A percentile compares a stretch with the other conserved stretches of the same genome.
Evolutionary conservation across 176 grass and related monocot genomes (phyloP).

Genomic region (Sorghum bicolor): Sorghum_bicolor_NCBIv3 NC_012872.2:61657001-61657500

Average conservation of each 20-base stretch:
- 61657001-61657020: not conserved
- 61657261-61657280: not conserved
- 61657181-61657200: not conserved
- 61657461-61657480: constrained; percentile 92
- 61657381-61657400: not conserved
- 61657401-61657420: not conserved
- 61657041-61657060: not conserved
- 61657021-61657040: not conserved
- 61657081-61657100: not conserved
- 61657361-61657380: not conserved
- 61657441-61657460: constrained; percentile 50
- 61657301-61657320: not conserved
- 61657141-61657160: not conserved
- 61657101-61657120: not conserved
- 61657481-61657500: constrained; percentile 83
- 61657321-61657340: constrained; percentile 28
- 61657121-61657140: not conserved
- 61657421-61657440: not conserved
- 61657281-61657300: not conserved
- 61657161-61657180: not conserved
- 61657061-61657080: not conserved
- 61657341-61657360: not conserved
- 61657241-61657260: not conserved
- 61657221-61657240: not conserved
- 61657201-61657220: not conserved